Base-by-base conservation (phyloP, 257 asterid species). In the Solanum peruvianum region DNA sequence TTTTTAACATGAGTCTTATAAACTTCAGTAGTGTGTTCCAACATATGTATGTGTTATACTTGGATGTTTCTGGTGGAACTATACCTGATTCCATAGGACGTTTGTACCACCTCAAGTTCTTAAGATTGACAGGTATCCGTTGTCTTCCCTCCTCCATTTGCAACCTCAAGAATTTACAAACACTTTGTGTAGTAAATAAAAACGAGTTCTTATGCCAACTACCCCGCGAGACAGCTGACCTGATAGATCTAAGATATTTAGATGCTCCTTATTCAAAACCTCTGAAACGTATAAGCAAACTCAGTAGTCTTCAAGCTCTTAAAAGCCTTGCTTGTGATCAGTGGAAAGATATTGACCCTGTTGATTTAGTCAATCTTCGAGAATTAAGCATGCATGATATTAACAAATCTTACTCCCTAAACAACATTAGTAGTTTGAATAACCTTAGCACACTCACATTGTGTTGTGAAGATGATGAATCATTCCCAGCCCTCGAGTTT, bases 91-190 rank as follows among this genome's bases (percentile, higher is more conserved):
- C 62, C 23, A 52, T 16, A 52, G 62, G 62, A 1, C 18, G 62
- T 16, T 52, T 52, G 62, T 52, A 52, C 23, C 62, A 16, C 62
- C 62, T 52, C 10, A 52, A 52, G 62, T 14, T 52, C 4, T 52
- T 52, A 52, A 16, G 10, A 0, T 16, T 52, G 62, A 18, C 3
- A 52, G 21, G 60, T 12, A 12, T 8, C 23, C 0, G 1, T 11
- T 0, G 3, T 5, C 10, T 85, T 9, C 87, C 83, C 7, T 15
- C 82, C 3, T 67, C 87, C 70, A 85, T 85, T 11, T 56, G 72
- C 37, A 85, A 85, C 21, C 60, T 85, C 67, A 31, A 45, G 27
- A 85, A 71, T 29, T n/a, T 85, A 71, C 70, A 70, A 29, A 71
- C 52, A 42, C 12, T 69, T 69, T 0, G 0, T 6, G 25, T 11